These are phyloP conservation scores for Adenanthera pavonina DNA, from an alignment of 306 rosid genomes.

Conservation along the genomic window DNA sequence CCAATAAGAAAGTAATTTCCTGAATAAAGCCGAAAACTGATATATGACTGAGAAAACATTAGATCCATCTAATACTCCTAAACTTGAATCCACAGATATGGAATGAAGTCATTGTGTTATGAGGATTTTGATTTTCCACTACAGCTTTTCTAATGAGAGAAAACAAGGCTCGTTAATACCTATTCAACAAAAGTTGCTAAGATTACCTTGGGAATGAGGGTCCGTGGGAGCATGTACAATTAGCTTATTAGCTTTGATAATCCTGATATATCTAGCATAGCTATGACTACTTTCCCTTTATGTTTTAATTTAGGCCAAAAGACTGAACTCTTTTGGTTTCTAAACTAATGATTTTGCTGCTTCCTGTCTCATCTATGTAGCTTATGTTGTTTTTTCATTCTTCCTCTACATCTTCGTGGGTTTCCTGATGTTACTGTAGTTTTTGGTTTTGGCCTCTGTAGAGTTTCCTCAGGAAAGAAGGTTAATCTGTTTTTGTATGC, in stretches of 20 bases:
- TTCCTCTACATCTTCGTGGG: slow-evolving; percentile 15
- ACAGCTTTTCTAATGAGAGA: neutral
- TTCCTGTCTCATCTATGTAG: slow-evolving; percentile 11
- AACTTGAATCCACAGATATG: neutral
- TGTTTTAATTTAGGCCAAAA: neutral
- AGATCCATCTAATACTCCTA: neutral
- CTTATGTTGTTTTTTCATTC: slow-evolving; percentile 14
- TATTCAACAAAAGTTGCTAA: neutral
- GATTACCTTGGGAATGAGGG: neutral
- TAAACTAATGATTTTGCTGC: neutral
- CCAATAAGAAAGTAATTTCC: neutral
- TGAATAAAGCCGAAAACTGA: neutral
- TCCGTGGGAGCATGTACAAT: neutral
- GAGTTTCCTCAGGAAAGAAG: slow-evolving; percentile 7
- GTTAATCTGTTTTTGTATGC: slow-evolving; percentile 19
- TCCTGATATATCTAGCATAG: neutral
- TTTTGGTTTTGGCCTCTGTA: slow-evolving; percentile 15
- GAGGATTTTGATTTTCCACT: neutral
- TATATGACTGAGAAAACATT: neutral
- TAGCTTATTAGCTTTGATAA: neutral
- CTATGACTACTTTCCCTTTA: neutral
- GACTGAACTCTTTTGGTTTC: neutral
- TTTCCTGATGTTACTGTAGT: slow-evolving; percentile 1
- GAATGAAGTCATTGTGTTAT: neutral
- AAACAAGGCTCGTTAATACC: neutral